Base-by-base conservation (phyloP, 1,139 yeast genomes). In the Sugiyamaella japonica region DNA sequence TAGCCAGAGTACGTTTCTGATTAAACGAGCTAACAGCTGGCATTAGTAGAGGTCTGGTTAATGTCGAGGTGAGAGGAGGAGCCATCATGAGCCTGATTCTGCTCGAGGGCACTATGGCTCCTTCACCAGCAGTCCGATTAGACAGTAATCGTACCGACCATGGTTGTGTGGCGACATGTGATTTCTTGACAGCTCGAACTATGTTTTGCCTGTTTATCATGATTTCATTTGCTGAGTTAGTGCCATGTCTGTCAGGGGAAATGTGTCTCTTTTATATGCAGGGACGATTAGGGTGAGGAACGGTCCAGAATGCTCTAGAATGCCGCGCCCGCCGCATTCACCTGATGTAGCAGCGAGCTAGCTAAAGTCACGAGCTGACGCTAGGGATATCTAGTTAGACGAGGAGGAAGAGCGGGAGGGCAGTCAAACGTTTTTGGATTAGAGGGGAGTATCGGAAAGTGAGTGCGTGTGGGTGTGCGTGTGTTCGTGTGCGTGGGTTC, bases 291-390 rank as follows among this genome's bases (percentile, higher is more conserved):
- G 50, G 50, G 54, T 25, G 40, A 29, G 38, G 57, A 50, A 53
- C n/a, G 10, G n/a, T 34, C 58, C 48, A 51, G 58, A 56, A 56
- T 31, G 36, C 13, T 44, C 56, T 50, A 29, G 56, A 53, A 28
- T 39, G 25, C 43, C 50, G 44, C 40, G 23, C 17, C 13, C 32
- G 39, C 13, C 25, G 45, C 17, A 25, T 9, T 25, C 16, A 9
- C 28, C 13, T 40, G 20, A 12, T 17, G 25, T 10, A 23, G 9
- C 39, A 36, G 5, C 25, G 13, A 31, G 36, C 3, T 31, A 31
- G 36, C 8, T 4, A 31, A 31, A 7, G 36, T n/a, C 13, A 31
- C 36, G 25, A 20, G 25, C n/a, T 20, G 25, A 20, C 25, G n/a
- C 25, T 20, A 20, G 25, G 25, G 25, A 6, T 20, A 20, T 3